A percentile compares a stretch with the other conserved stretches of the same genome.
These are phyloP conservation scores for Chlamydomonas reinhardtii DNA, from an alignment of 163 green algal genomes.

Conservation along the genomic window DNA sequence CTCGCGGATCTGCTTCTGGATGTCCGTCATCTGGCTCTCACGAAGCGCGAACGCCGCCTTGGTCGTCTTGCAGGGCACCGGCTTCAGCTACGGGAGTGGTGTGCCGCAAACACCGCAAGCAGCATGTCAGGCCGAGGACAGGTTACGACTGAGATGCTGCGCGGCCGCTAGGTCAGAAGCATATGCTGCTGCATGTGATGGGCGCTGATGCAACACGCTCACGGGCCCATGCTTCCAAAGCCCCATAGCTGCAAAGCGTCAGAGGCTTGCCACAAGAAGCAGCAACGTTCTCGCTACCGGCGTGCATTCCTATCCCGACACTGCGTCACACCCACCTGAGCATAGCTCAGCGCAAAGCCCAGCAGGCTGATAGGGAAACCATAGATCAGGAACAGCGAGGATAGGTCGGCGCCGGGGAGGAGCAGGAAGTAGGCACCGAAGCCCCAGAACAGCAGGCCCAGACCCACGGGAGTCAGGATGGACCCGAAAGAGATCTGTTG, in stretches of 20 bases:
- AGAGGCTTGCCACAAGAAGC: too few relatives aligned
- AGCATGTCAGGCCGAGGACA: too few relatives aligned
- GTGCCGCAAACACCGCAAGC: too few relatives aligned
- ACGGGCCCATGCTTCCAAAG: too few relatives aligned
- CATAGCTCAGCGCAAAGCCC: slow-evolving; percentile 96
- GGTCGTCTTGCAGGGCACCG: slow-evolving; percentile 91
- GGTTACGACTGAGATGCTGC: too few relatives aligned
- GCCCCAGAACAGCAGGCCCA: slow-evolving; percentile 86
- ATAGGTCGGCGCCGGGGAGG: slow-evolving; percentile 90
- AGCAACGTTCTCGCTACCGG: too few relatives aligned
- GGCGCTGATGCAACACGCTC: too few relatives aligned
- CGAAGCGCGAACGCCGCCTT: slow-evolving; percentile 82
- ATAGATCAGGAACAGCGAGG: slow-evolving; percentile 96
- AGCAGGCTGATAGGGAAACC: slow-evolving; percentile 96
- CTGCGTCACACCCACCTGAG: slow-evolving; percentile 58
- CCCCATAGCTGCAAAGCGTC: too few relatives aligned
- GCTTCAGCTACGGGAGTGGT: slow-evolving; percentile 79
- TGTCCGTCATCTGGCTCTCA: slow-evolving; percentile 91
- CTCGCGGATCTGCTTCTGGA: slow-evolving; percentile 96
- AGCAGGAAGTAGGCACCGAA: slow-evolving; percentile 96
- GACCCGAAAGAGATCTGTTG: slow-evolving; percentile 80
- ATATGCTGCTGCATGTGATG: too few relatives aligned
- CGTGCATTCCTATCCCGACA: too few relatives aligned
- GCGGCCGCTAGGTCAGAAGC: too few relatives aligned
- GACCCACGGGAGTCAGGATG: slow-evolving; percentile 86